Conservation (phyloP, 306 rosid species). For the Begonia peltatifolia region DNA sequence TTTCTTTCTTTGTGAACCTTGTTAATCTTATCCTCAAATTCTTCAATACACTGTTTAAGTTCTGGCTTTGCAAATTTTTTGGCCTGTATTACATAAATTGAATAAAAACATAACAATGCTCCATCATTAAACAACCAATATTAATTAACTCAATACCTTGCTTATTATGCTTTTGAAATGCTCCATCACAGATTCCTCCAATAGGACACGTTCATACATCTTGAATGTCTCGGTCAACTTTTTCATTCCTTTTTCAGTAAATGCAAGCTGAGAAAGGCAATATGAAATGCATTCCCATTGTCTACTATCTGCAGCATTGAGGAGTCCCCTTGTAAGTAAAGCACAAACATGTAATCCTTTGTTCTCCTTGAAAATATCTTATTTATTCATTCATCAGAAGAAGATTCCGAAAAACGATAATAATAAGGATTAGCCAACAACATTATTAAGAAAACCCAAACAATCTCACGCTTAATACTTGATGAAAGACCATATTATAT, state of each 20-base stretch:
- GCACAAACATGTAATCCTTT: too few relatives aligned
- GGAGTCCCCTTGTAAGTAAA: background rate
- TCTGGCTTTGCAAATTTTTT: constrained; percentile 92
- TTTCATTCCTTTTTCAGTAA: constrained; percentile 88
- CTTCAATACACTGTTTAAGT: constrained; percentile 66
- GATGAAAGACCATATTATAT: background rate
- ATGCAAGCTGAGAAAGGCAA: constrained; percentile 90
- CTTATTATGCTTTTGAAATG: constrained; percentile 58
- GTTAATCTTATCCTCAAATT: constrained; percentile 84
- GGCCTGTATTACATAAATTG: constrained; percentile 26
- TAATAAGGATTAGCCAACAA: background rate
- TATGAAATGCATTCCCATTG: constrained; percentile 85
- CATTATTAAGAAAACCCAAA: background rate
- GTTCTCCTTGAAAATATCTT: background rate
- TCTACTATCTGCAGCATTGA: constrained; percentile 39
- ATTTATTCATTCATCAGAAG: background rate
- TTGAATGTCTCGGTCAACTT: constrained; percentile 76
- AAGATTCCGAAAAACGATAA: background rate
- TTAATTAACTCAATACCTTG: constrained; percentile 42
- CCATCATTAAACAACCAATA: background rate
- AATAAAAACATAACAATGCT: background rate
- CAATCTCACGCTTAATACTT: background rate
- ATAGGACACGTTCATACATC: constrained; percentile 64
- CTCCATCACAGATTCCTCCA: constrained; percentile 74
- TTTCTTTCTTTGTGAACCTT: constrained; percentile 71